phyloP scores from a whole-genome alignment of 495 filamentous ascomycete species.

The Aspergillus kassunensis region DNA sequence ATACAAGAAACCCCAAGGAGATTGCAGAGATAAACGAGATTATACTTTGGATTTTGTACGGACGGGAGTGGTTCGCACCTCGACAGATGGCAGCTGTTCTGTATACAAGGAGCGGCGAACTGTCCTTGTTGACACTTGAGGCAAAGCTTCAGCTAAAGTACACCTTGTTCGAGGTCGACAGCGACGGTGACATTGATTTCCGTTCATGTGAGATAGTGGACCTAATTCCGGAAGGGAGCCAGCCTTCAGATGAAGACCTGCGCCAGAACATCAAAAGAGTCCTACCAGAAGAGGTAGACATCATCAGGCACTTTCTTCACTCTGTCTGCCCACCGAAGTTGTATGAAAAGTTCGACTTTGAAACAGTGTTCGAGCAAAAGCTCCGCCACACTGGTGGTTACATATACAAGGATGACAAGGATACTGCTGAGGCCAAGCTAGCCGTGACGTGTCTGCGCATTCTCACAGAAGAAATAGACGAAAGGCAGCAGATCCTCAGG shows the following conservation, averaged over 20 bases:
- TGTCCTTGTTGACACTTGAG: slow-evolving; percentile 32
- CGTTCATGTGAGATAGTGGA: slow-evolving; percentile 19
- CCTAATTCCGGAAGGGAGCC: slow-evolving; percentile 9
- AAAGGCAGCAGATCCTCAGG: slow-evolving; percentile 20
- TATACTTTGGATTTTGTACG: slow-evolving; percentile 33
- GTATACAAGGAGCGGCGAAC: slow-evolving; percentile 16
- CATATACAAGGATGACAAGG: slow-evolving; percentile 19
- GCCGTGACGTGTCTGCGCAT: slow-evolving; percentile 25
- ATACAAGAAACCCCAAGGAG: slow-evolving; percentile 31
- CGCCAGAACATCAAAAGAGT: slow-evolving; percentile 5
- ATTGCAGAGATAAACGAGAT: slow-evolving; percentile 39
- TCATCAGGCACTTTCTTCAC: slow-evolving; percentile 32
- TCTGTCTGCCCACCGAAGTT: slow-evolving; percentile 31
- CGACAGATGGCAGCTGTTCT: slow-evolving; percentile 19
- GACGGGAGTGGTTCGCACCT: slow-evolving; percentile 22
- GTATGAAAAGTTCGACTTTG: slow-evolving; percentile 32
- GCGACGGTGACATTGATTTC: slow-evolving; percentile 29
- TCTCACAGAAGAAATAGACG: slow-evolving; percentile 18
- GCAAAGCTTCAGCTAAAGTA: slow-evolving; percentile 34
- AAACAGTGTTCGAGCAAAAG: slow-evolving; percentile 32
- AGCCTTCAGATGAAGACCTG: background rate
- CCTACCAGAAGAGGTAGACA: slow-evolving; percentile 23
- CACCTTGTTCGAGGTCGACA: slow-evolving; percentile 30
- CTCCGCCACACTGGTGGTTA: slow-evolving; percentile 13
- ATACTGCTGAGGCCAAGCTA: slow-evolving; percentile 26